Evolutionary conservation across 495 filamentous ascomycete species (phyloP), one percentile per base, ranked within the genome.

Genomic region (Annulohypoxylon stygium): DNA sequence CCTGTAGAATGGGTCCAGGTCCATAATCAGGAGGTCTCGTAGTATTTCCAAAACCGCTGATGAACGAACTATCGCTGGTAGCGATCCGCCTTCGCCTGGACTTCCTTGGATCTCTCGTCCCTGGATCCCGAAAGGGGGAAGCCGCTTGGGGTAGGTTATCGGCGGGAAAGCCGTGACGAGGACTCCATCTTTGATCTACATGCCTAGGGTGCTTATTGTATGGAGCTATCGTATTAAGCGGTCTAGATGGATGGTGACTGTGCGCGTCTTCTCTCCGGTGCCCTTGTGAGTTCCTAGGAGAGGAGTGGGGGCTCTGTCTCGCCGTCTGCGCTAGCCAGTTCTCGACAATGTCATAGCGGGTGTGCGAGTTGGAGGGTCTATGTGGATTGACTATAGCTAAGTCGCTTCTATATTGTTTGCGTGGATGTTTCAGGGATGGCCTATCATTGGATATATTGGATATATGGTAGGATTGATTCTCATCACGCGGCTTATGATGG

Each of bases 311-410:
- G 25, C 45, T 72, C 30, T 70, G 76, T 37, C 71, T 61, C 65
- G 75, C 62, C 61, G 78, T 75, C 23, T 73, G 69, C 20, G 71
- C 74, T 67, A 84, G 45, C 82, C 82, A 84, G 65, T 74, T 75
- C 60, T 81, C 73, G 14, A 83, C 68, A 55, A 75, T 60, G 62
- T 66, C 69, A 71, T 72, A 63, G 67, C 70, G 68, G 48, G 43
- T 55, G n/a, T 64, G 69, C 18, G 64, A 45, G 34, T 74, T 70
- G 53, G 62, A 62, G 36, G 45, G 34, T 58, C 39, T 63, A 54
- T 69, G 72, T 33, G 67, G 47, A 37, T 70, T 69, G 65, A 18
- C 58, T 34, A 60, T 39, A 64, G 14, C 69, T 4, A 45, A 54
- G 4, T 41, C 57, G 37, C 48, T n/a, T 16, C 39, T 61, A 30